phyloP scores from a whole-genome alignment of 2,329 filamentous ascomycete genomes.

The Pestalotiopsis sp. region DNA sequence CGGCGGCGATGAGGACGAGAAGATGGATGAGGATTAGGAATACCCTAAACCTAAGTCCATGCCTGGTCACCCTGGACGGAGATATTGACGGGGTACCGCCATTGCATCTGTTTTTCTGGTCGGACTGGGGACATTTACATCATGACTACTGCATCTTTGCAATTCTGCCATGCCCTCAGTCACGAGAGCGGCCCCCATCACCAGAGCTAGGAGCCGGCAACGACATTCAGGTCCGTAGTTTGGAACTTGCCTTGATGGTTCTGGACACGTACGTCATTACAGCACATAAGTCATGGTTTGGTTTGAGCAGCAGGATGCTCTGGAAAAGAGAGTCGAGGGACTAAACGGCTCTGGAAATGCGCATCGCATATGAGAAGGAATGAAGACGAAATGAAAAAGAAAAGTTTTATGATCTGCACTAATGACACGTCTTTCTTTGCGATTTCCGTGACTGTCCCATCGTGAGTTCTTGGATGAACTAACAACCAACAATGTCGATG shows the following conservation, averaged over 20 bases:
- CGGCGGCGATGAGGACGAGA: slow-evolving; percentile 63
- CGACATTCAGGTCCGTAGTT: background rate
- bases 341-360: background rate
- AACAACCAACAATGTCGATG: background rate
- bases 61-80: background rate
- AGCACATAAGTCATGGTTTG: background rate
- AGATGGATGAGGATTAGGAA: slow-evolving; percentile 64
- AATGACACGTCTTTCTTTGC: background rate
- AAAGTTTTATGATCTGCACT: background rate
- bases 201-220: background rate
- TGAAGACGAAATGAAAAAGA: slow-evolving; percentile 11
- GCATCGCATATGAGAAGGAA: slow-evolving; percentile 9
- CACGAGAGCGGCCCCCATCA: too few relatives aligned
- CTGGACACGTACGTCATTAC: background rate
- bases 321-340: background rate
- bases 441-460: background rate
- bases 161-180: background rate
- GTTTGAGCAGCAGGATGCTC: background rate
- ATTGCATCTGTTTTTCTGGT: background rate
- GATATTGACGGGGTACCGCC: background rate
- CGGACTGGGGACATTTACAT: background rate
- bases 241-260: background rate
- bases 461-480: background rate
- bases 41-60: background rate
- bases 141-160: background rate